These are phyloP conservation scores for Xylaria venustula DNA, from an alignment of 495 filamentous ascomycete species.

Conservation along the genomic window DNA sequence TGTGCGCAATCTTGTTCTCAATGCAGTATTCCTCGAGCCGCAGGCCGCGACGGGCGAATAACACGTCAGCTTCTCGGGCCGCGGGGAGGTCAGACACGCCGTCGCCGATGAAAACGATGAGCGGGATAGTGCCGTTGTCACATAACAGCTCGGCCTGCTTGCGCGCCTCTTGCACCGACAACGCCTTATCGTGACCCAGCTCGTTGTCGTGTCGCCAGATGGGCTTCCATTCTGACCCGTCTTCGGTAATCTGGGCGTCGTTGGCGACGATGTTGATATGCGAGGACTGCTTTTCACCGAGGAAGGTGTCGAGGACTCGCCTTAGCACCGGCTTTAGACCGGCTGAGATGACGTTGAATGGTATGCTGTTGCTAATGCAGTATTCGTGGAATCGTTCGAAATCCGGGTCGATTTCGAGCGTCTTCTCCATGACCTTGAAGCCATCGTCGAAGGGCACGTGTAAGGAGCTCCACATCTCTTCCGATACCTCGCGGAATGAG, in stretches of 20 bases:
- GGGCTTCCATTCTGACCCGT: conserved; percentile 65
- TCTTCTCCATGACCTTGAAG: conserved; percentile 65
- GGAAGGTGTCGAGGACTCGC: conserved; percentile 61
- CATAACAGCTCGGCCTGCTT: conserved; percentile 50
- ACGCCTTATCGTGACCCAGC: conserved; percentile 69
- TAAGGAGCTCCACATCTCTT: conserved; percentile 75
- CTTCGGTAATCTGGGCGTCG: conserved; percentile 56
- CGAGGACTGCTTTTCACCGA: conserved; percentile 54
- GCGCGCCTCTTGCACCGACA: conserved; percentile 62
- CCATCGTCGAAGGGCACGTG: conserved; percentile 71
- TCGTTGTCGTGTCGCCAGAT: conserved; percentile 68
- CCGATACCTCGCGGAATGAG: conserved; percentile 70
- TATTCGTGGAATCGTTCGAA: conserved; percentile 67
- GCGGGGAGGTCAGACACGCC: conserved; percentile 75
- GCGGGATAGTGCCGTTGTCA: conserved; percentile 62
- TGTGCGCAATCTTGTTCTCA: conserved; percentile 62
- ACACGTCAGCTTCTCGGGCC: conserved; percentile 70
- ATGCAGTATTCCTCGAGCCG: conserved; percentile 68
- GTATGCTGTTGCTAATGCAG: conserved; percentile 62
- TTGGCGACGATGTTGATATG: conserved; percentile 72
- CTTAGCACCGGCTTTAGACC: conserved; percentile 66
- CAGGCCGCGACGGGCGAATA: conserved; percentile 71
- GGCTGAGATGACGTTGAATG: conserved; percentile 73
- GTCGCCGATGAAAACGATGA: conserved; percentile 76
- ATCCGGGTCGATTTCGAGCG: conserved; percentile 63